Evolutionary conservation across 129 eudicot species (phyloP).

Genomic region (Chrysanthemum lavandulifolium): DNA sequence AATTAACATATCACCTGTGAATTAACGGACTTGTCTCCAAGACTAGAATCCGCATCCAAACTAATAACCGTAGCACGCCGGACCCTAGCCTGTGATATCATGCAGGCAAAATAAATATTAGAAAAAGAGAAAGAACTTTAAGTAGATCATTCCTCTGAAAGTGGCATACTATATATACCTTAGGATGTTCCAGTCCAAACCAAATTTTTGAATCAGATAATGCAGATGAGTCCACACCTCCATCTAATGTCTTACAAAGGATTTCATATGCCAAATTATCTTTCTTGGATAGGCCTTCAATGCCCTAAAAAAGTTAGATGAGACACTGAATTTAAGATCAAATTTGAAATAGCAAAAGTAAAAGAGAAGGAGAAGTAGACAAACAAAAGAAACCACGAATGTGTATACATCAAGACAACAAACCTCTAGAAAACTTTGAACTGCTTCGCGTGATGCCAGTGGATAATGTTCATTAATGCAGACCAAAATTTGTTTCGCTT

Average conservation of each 20-base stretch:
- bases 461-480: constrained; percentile 58
- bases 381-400: background rate
- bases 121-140: background rate
- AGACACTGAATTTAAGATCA: background rate
- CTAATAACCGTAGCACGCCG: constrained; percentile 59
- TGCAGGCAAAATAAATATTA: constrained; percentile 12
- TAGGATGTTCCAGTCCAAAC: constrained; percentile 88
- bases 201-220: constrained; percentile 60
- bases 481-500: constrained; percentile 51
- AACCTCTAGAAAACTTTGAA: constrained; percentile 61
- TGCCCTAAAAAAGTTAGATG: constrained; percentile 35
- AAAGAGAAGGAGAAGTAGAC: background rate
- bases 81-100: constrained; percentile 60
- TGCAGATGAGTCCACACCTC: constrained; percentile 39
- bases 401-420: background rate
- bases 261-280: constrained; percentile 51
- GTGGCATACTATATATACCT: constrained; percentile 41
- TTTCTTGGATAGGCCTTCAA: constrained; percentile 51
- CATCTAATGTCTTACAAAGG: constrained; percentile 61
- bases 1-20: constrained; percentile 45
- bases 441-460: constrained; percentile 54
- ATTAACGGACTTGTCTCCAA: constrained; percentile 40
- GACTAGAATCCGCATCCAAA: constrained; percentile 47
- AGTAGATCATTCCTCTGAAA: background rate
- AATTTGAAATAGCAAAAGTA: background rate